Conservation (phyloP, 768 basidiomycete genomes). For the Lentinula raphanica region DNA sequence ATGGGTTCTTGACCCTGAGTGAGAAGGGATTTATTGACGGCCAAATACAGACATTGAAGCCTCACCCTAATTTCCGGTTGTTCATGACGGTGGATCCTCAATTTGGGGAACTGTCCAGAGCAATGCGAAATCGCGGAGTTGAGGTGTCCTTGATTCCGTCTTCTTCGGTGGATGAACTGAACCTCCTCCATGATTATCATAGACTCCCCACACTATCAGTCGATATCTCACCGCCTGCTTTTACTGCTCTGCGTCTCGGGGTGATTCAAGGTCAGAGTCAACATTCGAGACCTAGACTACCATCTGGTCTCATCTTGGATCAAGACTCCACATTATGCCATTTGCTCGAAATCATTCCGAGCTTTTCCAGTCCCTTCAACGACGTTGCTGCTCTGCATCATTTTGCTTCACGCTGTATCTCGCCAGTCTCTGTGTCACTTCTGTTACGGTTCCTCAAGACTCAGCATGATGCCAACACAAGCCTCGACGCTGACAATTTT, state of each 20-base stretch:
- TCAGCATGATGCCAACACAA: not conserved
- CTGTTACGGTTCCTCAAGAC: slow-evolving; percentile 10
- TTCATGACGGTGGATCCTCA: slow-evolving; percentile 93
- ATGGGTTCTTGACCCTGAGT: slow-evolving; percentile 78
- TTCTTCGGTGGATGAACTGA: slow-evolving; percentile 39
- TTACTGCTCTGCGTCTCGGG: slow-evolving; percentile 34
- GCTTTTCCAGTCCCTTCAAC: slow-evolving; percentile 15
- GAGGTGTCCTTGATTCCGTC: slow-evolving; percentile 59
- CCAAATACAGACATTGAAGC: slow-evolving; percentile 63
- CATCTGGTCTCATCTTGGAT: slow-evolving; percentile 39
- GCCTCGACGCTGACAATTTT: not conserved
- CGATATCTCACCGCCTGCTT: slow-evolving; percentile 11
- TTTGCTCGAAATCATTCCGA: slow-evolving; percentile 34
- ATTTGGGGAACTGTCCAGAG: slow-evolving; percentile 89
- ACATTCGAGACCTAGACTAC: slow-evolving; percentile 12
- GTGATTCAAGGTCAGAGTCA: slow-evolving; percentile 9
- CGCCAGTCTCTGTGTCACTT: slow-evolving; percentile 15
- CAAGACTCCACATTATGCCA: slow-evolving; percentile 44
- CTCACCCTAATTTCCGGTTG: slow-evolving; percentile 86
- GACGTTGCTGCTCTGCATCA: slow-evolving; percentile 21
- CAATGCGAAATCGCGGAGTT: slow-evolving; percentile 96
- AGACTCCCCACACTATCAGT: slow-evolving; percentile 38
- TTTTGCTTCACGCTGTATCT: slow-evolving; percentile 32
- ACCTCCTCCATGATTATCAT: slow-evolving; percentile 39
- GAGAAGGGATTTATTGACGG: slow-evolving; percentile 86